Evolutionary conservation across 2,329 filamentous ascomycete genomes (phyloP).

Genomic region (Ascomycota sp.): DNA sequence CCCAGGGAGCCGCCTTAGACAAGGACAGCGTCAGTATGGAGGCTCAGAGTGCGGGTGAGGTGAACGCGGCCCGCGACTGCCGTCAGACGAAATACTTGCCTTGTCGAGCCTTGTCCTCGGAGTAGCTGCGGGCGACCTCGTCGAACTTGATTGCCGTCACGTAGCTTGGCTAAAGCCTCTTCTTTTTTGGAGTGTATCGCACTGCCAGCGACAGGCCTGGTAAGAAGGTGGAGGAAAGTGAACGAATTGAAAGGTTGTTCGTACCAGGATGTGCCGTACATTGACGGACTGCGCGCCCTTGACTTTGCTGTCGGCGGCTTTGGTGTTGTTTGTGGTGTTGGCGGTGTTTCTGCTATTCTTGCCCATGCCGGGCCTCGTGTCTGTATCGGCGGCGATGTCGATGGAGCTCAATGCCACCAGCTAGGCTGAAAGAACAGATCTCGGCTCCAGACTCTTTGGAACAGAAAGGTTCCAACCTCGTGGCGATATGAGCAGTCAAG

Average conservation of each 20-base stretch:
- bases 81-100: constrained; percentile 15
- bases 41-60: not conserved
- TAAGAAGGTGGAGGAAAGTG: not conserved
- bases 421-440: not conserved
- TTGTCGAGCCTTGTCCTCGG: constrained; percentile 56
- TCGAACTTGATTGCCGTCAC: constrained; percentile 50
- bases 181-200: constrained; percentile 62
- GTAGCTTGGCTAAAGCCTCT: constrained; percentile 49
- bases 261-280: constrained; percentile 48
- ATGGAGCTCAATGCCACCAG: not conserved
- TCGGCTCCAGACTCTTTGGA: no score
- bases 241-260: constrained; percentile 1
- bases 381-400: not conserved
- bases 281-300: constrained; percentile 49
- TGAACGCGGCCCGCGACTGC: not conserved
- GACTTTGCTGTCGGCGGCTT: constrained; percentile 14
- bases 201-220: constrained; percentile 18
- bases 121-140: constrained; percentile 50
- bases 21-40: not conserved
- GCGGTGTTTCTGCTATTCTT: constrained; percentile 18
- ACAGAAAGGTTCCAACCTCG: no score
- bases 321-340: constrained; percentile 15
- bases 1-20: constrained; percentile 44
- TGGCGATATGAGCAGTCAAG: not conserved
- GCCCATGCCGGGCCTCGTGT: constrained; percentile 8